Base-by-base conservation (phyloP, 139 green algal genomes). In the Zygnema circumcarinatum region DNA sequence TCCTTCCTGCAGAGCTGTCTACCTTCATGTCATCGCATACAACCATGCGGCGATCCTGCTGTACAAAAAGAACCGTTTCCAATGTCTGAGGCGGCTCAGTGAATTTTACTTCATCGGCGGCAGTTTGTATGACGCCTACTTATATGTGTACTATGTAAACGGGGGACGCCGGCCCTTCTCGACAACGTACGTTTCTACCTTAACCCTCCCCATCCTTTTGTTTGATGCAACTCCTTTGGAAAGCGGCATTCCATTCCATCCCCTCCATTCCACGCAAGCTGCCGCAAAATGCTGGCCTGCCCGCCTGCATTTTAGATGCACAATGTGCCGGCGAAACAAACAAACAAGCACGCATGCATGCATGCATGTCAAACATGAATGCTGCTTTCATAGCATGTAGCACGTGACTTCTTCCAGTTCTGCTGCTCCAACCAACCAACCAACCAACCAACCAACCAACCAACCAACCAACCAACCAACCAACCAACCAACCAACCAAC, bases 21-120 rank as follows among this genome's bases (percentile, higher is more conserved):
- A 89, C 38, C 80, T 90, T 33, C 85, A 88, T 74, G 41, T 89
- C 22, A 89, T 90, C 67, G 41, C 69, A 25, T 90, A 90, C 85
- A 90, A 90, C 62, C 25, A 20, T 1, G 11, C 79, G 0, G 85
- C 79, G 2, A 90, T 90, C 38, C 20, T 72, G 33, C 47, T 90
- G 53, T 90, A 90, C n/a, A 33, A 83, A 36, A 84, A 68, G 85
- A 39, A 62, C 36, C 29, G 25, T 36, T 90, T 90, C 38, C 22
- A 67, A 38, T 88, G 54, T 21, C 42, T 53, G 29, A 79, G 41
- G 33, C 78, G 41, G 25, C 41, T 90, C 21, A 25, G 21, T 0
- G 3, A 52, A 32, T 90, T 90, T 67, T 90, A 88, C 42, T 54
- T 39, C 42, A 89, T 90, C 1, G 67, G 32, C 16, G 42, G 22